Evolutionary conservation across 257 asterid genomes (phyloP).

Genomic region (Solanum sparsipilum): DNA sequence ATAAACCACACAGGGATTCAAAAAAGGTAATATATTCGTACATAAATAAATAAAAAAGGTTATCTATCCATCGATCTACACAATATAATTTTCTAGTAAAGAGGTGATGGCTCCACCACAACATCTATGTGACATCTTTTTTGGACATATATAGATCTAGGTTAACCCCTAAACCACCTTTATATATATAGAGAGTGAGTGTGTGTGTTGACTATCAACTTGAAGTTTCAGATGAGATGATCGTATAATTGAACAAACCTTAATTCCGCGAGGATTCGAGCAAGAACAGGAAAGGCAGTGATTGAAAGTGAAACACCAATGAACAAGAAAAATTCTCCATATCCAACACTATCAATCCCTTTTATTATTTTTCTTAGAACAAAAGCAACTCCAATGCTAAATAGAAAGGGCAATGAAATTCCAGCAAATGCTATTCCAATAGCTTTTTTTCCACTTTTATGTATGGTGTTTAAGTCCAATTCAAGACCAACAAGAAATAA

Average conservation of each 20-base stretch:
- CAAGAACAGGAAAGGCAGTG: constrained; percentile 64
- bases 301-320: constrained; percentile 59
- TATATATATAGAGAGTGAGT: not conserved
- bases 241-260: not conserved
- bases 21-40: not conserved
- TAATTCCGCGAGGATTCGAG: constrained; percentile 54
- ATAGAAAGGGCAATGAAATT: constrained; percentile 25
- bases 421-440: constrained; percentile 46
- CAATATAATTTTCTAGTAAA: not conserved
- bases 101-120: not conserved
- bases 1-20: not conserved
- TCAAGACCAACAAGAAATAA: constrained; percentile 58
- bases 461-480: constrained; percentile 37
- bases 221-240: not conserved
- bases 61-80: not conserved
- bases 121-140: not conserved
- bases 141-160: not conserved
- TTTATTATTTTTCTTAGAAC: constrained; percentile 21
- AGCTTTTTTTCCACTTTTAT: constrained; percentile 31
- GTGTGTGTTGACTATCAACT: not conserved
- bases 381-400: constrained; percentile 35
- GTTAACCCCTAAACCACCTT: not conserved
- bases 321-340: constrained; percentile 27
- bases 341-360: constrained; percentile 34
- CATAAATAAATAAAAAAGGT: not conserved